Evolutionary conservation across 2,329 filamentous ascomycete genomes (phyloP), one percentile per base, ranked within the genome.

Genomic region (Epichloe sylvatica): DNA sequence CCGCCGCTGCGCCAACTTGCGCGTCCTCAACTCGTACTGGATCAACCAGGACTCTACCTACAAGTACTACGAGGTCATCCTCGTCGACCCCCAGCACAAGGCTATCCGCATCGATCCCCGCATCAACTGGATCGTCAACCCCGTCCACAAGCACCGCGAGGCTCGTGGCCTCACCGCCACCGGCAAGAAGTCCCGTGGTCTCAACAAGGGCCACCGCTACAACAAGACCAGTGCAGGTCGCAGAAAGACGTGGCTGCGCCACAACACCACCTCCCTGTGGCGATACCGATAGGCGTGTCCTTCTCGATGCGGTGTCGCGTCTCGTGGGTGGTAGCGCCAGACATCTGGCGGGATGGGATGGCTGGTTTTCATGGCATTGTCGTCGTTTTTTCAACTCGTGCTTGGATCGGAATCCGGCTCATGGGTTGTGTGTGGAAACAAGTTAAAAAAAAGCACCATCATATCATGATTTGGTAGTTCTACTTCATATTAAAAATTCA

Each of bases 31-130:
- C 86, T 97, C 91, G 58, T 98, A 98, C 90, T 98, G 94, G 94
- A 88, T 98, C 81, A 98, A 98, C 86, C 89, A 97, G 82, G 92
- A 98, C 80, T 96, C 90, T 55, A 98, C 92, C 76, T 98, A 97
- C 87, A 98, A 98, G 83, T 98, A 98, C 86, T 98, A 82, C 80
- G 92, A 98, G 78, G 84, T 97, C 75, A 97, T 98, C 79, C 87
- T 96, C 69, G 91, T 98, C 70, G 92, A 98, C 79, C 92, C 92
- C 71, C 86, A 94, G 80, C 92, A 98, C 87, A 97, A 97, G 83
- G 92, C 92, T 69, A 98, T 98, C 81, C 92, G 92, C 74, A 87
- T 86, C 70, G 92, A 98, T 74, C 78, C 92, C 67, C 90, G 92
- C 76, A 97, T 98, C 86, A 98, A 95, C 87, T 98, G 92, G 92